Evolutionary conservation across 2,329 filamentous ascomycete species (phyloP).

Genomic region (Stagonosporopsis tanaceti): DNA sequence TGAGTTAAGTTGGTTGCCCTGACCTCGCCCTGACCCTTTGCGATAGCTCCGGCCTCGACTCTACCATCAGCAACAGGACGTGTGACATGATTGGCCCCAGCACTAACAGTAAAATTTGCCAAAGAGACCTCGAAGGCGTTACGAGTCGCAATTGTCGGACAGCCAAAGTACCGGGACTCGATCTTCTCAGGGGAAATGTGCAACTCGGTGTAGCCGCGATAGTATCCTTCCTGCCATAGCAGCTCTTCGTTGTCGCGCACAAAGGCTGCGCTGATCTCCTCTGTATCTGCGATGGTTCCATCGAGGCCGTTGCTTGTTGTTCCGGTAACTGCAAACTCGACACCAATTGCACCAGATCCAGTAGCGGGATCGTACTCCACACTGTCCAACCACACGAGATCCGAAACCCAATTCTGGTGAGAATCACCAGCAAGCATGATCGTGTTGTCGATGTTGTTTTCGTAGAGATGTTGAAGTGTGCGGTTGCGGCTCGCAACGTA

Average conservation of each 20-base stretch:
- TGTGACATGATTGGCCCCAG: not conserved
- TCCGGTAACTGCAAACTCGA: slow-evolving; percentile 66
- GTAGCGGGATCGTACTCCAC: slow-evolving; percentile 46
- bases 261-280: not conserved
- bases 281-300: slow-evolving; percentile 51
- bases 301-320: slow-evolving; percentile 49
- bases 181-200: slow-evolving; percentile 62
- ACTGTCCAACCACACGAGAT: slow-evolving; percentile 54
- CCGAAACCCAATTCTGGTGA: not conserved
- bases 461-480: no score
- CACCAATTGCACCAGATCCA: slow-evolving; percentile 30
- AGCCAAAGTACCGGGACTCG: slow-evolving; percentile 69
- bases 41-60: not conserved
- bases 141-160: slow-evolving; percentile 51
- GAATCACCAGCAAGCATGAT: no score
- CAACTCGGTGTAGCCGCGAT: slow-evolving; percentile 74
- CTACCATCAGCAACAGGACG: not conserved
- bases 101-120: no score
- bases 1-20: not conserved
- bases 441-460: no score
- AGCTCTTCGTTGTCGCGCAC: slow-evolving; percentile 65
- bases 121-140: not conserved
- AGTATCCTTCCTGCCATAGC: slow-evolving; percentile 72
- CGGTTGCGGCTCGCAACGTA: no score
- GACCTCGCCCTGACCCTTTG: not conserved